Percentiles rank a stretch among this genome's conserved stretches.
Conservation (phyloP, 2,329 filamentous ascomycete genomes). For the Sporothrix mexicana region DNA sequence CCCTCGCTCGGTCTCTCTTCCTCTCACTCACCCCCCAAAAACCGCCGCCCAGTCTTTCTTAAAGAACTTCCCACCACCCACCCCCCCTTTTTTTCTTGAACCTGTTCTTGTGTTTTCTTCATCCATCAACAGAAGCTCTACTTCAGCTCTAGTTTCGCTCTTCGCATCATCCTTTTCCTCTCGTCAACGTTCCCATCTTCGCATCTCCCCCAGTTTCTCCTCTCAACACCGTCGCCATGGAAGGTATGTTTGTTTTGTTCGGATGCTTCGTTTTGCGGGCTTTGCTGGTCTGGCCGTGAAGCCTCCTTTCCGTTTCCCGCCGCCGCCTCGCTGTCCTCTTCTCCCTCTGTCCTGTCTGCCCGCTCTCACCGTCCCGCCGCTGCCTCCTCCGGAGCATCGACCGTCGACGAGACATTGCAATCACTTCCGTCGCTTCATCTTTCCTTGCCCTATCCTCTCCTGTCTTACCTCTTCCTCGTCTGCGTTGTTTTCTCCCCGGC, state of each 20-base stretch:
- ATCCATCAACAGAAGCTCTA: conserved; percentile 41
- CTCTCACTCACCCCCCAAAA: conserved; percentile 19
- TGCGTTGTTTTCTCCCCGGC: not conserved
- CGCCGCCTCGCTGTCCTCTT: conserved; percentile 9
- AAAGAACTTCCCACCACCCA: conserved; percentile 35
- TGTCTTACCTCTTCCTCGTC: conserved; percentile 11
- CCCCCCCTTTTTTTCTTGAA: conserved; percentile 47
- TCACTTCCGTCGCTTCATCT: not conserved
- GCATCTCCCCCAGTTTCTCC: conserved; percentile 42
- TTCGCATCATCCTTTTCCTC: conserved; percentile 41
- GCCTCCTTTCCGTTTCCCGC: conserved; percentile 34
- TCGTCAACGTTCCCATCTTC: conserved; percentile 40
- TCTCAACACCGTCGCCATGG: conserved; percentile 60
- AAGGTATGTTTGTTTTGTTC: conserved; percentile 48
- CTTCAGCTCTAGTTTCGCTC: conserved; percentile 42
- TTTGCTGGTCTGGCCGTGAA: conserved; percentile 2
- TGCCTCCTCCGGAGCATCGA: conserved; percentile 7
- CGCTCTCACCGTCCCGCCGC: not conserved
- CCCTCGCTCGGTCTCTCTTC: conserved; percentile 22
- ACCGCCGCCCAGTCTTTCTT: conserved; percentile 28
- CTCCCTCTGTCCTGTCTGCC: not conserved
- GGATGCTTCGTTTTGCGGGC: conserved; percentile 21
- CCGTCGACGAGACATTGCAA: not conserved
- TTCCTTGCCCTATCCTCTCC: not conserved
- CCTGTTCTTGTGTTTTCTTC: conserved; percentile 44